phyloP scores from a whole-genome alignment of 2,329 filamentous ascomycete genomes.

The Amauroascus verrucosus region DNA sequence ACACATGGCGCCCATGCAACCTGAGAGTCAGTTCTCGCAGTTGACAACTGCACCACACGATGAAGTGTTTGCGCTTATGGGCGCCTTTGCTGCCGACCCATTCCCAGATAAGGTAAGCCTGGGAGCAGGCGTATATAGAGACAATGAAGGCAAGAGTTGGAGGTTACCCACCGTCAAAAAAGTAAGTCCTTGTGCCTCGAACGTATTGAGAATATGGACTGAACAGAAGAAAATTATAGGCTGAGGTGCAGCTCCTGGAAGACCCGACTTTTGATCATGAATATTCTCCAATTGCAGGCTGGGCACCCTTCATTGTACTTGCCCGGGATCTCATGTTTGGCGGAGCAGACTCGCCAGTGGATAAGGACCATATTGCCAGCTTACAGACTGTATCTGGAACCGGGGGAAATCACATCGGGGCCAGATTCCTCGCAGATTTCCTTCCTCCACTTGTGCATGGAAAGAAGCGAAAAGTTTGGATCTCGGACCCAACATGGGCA shows the following conservation, averaged over 20 bases:
- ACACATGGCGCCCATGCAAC: conserved; percentile 16
- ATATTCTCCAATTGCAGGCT: conserved; percentile 88
- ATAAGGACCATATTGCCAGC: conserved; percentile 46
- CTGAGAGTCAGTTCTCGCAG: conserved; percentile 16
- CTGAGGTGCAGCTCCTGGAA: conserved; percentile 69
- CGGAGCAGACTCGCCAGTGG: conserved; percentile 34
- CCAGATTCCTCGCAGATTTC: conserved; percentile 81
- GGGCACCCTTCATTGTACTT: conserved; percentile 70
- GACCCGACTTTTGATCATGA: conserved; percentile 90
- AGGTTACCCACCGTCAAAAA: conserved; percentile 29
- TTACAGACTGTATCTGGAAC: conserved; percentile 94
- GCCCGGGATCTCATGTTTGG: conserved; percentile 83
- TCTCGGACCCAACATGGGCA: conserved; percentile 92
- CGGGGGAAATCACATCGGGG: conserved; percentile 84
- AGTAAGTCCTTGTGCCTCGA: conserved; percentile 16
- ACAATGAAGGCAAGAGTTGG: conserved; percentile 31
- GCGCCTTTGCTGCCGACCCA: conserved; percentile 20
- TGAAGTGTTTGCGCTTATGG: conserved; percentile 22
- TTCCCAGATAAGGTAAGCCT: conserved; percentile 32
- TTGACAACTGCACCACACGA: conserved; percentile 15
- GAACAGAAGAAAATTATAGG: conserved; percentile 43
- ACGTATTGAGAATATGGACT: background rate
- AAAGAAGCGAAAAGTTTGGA: conserved; percentile 62
- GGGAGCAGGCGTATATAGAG: conserved; percentile 33
- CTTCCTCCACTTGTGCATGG: conserved; percentile 44